A percentile compares a stretch with the other conserved stretches of the same genome.
phyloP scores from a whole-genome alignment of 768 basidiomycete genomes.

The Mrakia frigida region DNA sequence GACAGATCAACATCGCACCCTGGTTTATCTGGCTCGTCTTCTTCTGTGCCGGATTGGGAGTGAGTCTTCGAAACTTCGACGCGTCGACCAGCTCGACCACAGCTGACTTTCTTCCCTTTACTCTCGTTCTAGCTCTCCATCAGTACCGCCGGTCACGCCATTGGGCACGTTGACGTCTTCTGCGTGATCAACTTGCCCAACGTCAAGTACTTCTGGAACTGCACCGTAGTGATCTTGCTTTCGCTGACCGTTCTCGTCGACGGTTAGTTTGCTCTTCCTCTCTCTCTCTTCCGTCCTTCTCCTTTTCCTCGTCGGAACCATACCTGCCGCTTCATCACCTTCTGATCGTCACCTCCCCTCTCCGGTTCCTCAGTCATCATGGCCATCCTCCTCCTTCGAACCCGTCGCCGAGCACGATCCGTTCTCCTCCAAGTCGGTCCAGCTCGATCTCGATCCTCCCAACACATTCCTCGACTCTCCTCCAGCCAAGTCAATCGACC shows the following conservation, averaged over 20 bases:
- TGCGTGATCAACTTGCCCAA: background rate
- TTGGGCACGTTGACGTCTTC: background rate
- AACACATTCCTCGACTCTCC: background rate
- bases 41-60: background rate
- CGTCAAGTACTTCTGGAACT: background rate
- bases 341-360: background rate
- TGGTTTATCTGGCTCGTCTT: background rate
- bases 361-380: background rate
- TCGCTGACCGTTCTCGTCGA: background rate
- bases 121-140: background rate
- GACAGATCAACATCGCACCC: background rate
- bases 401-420: background rate
- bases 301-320: background rate
- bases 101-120: background rate
- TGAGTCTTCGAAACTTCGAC: background rate
- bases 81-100: background rate
- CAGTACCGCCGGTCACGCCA: background rate
- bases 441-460: background rate
- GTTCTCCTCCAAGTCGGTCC: background rate
- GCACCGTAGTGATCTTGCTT: background rate
- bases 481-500: background rate
- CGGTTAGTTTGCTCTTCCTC: background rate
- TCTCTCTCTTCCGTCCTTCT: background rate
- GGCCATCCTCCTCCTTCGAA: conserved; percentile 9
- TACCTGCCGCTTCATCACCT: background rate